Base-by-base conservation (phyloP, 306 rosid genomes). In the Abrus pulchellus region DNA sequence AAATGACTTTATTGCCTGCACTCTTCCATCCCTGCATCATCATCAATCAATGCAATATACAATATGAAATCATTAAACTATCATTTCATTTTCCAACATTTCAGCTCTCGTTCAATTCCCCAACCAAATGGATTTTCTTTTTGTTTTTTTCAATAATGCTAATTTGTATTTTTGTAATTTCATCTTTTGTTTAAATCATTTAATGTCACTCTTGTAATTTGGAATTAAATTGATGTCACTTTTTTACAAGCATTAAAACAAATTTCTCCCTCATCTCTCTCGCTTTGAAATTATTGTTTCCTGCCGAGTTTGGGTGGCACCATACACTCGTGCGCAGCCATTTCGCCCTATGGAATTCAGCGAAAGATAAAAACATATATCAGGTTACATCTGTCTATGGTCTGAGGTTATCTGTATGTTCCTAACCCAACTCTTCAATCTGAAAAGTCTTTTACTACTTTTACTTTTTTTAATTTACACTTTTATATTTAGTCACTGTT, bases 1-100 rank as follows among this genome's bases (percentile, higher is more conserved):
- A 68, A 77, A 83, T 83, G 62, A 83, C 85, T 77, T 52, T 73
- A 72, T 56, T 74, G 80, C 85, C 83, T 74, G 72, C 68, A 3
- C 73, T n/a, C 20, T 14, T 40, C 49, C 49, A 63, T 30, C 69
- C 32, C 69, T 20, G 8, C 27, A 0, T 3, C 13, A 32, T 32
- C 1, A 34, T 43, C 54, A 0, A 43, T 40, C 52, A 27, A 12
- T 29, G 7, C 38, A 13, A 40, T 66, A 52, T 1, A 30, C 3
- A 10, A 6, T 4, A 61, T 33, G 8, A 67, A 43, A 67, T 67
- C 54, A 44, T 67, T 67, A 1, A 44, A 67, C 72, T 43, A 67
- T 67, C 72, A 67, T 67, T 67, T 67, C 72, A 43, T 67, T 67
- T 67, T 27, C 72, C 72, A 43, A 3, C 4, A 0, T 2, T 36